Evolutionary conservation across 257 asterid genomes (phyloP), one percentile per base, ranked within the genome.

Genomic region (Verbascum thapsus): DNA sequence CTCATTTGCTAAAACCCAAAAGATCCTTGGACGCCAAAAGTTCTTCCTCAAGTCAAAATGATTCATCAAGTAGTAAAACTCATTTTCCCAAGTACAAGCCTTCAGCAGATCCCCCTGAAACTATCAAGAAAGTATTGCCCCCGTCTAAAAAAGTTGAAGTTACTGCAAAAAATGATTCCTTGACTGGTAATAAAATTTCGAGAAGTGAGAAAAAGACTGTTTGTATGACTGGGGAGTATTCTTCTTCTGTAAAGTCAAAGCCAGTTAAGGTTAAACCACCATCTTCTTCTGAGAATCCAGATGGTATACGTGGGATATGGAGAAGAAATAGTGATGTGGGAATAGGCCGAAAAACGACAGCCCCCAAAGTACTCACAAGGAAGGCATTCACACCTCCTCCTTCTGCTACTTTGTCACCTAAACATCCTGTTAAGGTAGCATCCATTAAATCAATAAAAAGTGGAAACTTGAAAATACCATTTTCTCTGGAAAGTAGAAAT

Each of bases 61-160:
- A 65, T 49, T 65, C 78, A 13, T 63, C 72, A 56, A 53, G 69
- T 53, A 52, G 44, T 17, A 69, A 65, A 30, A 34, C 74, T 48
- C 69, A 57, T 41, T 16, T 53, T 41, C 61, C 26, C 15, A 72
- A 53, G 53, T 3, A 18, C 47, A 73, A 55, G 37, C 56, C 79
- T 66, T 61, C 75, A 23, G 37, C 80, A 63, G 78, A 74, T 3
- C 82, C 86, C 51, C 85, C 88, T 13, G 94, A 87, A 76, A 72
- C 78, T 40, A 79, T 81, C 72, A 89, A 88, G 81, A 64, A 67
- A 49, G 80, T 77, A 53, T 20, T 8, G 41, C 70, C 71, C 51
- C 83, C 85, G 17, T 66, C 82, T 6, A 70, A 76, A 37, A 53
- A 70, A 40, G 73, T 70, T 47, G 83, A 70, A 45, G 75, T 48